These are phyloP conservation scores for Hyaloscypha bicolor DNA, from an alignment of 495 filamentous ascomycete genomes.

Conservation along the genomic window DNA sequence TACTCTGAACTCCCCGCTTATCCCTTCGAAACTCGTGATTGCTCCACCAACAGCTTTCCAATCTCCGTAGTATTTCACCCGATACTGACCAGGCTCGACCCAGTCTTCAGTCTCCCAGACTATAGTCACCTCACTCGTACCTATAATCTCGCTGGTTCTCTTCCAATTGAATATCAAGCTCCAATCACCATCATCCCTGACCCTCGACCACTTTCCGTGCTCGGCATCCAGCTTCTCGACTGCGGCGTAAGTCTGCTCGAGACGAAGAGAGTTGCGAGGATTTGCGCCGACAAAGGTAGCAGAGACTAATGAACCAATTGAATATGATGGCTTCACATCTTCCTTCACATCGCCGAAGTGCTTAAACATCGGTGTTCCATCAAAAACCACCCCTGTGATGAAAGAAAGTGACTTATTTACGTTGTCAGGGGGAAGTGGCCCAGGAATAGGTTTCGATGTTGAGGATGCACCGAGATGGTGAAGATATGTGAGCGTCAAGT, in stretches of 20 bases:
- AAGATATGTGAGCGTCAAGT: conserved; percentile 73
- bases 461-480: conserved; percentile 62
- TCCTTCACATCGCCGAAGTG: conserved; percentile 72
- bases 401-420: conserved; percentile 78
- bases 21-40: conserved; percentile 76
- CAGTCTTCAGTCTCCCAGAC: conserved; percentile 75
- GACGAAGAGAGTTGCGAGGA: conserved; percentile 81
- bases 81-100: conserved; percentile 65
- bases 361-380: conserved; percentile 70
- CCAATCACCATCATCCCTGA: conserved; percentile 81
- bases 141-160: conserved; percentile 69
- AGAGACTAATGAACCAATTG: conserved; percentile 56
- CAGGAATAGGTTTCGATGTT: conserved; percentile 47
- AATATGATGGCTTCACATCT: conserved; percentile 59
- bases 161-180: conserved; percentile 79
- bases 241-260: conserved; percentile 77
- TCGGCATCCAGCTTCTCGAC: conserved; percentile 64
- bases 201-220: conserved; percentile 60
- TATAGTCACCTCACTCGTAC: conserved; percentile 77
- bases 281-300: conserved; percentile 86
- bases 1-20: conserved; percentile 64
- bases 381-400: conserved; percentile 77
- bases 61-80: conserved; percentile 86
- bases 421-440: conserved; percentile 80
- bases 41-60: conserved; percentile 68